Base-by-base conservation (phyloP, 1,284 basidiomycete species). In the Irpex sp. region DNA sequence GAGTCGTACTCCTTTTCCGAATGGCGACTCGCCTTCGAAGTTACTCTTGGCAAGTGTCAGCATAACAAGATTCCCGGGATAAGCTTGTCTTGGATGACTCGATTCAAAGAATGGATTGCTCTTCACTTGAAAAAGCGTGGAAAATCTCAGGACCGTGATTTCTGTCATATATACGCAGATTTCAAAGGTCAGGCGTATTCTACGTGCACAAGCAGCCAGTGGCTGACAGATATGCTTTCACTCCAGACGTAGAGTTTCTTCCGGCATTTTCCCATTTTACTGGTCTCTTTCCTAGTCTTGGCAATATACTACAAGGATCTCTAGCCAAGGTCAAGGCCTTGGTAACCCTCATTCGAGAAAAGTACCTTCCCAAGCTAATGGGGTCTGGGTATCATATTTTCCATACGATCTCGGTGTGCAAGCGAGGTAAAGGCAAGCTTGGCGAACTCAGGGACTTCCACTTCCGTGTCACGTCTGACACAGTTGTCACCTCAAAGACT, bases 1-100 rank as follows among this genome's bases (percentile, higher is more conserved):
- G 56, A 60, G 9, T 12, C 49, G 21, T 48, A 59, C 45, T 12
- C 36, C 8, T 66, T 69, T 58, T 45, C 61, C 1, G 48, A 64
- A 4, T 68, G 68, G 67, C 61, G 60, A n/a, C 56, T 72, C n/a
- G 68, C 68, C 5, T 72, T 72, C 66, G 68, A 69, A 59, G 69
- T 72, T 7, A 59, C 64, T 36, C 10, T 72, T n/a, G 63, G 63
- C 53, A 62, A 65, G 48, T 58, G 58, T 52, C 63, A 64, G 4
- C 63, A 68, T 19, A 53, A 23, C 3, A 48, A 64, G 28, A 28
- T 66, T 4, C 37, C 35, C 3, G 58, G 56, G 18, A 28, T 52
- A 5, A 21, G 10, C 21, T 4, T 51, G 6, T 36, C 45, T 5
- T 65, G 62, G 64, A n/a, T 53, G 5, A 47, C 33, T 14, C 18